These are phyloP conservation scores for Talaromyces sp. DNA, from an alignment of 2,329 filamentous ascomycete species.

Conservation along the genomic window DNA sequence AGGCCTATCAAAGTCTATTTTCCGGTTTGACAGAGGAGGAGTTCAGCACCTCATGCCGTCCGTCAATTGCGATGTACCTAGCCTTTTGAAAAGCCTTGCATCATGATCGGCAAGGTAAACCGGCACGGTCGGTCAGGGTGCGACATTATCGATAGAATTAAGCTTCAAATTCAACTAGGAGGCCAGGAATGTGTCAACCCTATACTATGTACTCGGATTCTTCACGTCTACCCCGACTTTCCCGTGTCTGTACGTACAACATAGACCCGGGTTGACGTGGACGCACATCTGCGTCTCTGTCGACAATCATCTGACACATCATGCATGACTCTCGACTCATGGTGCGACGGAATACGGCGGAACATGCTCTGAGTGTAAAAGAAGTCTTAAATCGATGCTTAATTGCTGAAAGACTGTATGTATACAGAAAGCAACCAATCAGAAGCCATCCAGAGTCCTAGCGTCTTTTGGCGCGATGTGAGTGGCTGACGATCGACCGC, in stretches of 20 bases:
- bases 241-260: neutral
- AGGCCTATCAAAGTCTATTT: neutral
- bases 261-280: neutral
- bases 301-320: neutral
- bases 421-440: neutral
- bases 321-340: neutral
- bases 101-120: neutral
- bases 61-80: neutral
- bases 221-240: neutral
- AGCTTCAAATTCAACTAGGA: neutral
- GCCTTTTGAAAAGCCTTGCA: neutral
- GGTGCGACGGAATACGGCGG: neutral
- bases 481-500: slow-evolving; percentile 7
- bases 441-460: neutral
- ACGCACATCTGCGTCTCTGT: neutral
- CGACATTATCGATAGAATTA: neutral
- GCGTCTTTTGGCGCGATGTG: neutral
- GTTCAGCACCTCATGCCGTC: neutral
- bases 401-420: neutral
- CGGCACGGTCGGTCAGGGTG: neutral
- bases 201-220: neutral
- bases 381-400: neutral
- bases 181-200: neutral
- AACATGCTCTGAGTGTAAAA: neutral
- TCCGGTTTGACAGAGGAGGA: neutral